Evolutionary conservation across 805 yeast genomes (phyloP).

Genomic region (Ogataea nitratoaversa): DNA sequence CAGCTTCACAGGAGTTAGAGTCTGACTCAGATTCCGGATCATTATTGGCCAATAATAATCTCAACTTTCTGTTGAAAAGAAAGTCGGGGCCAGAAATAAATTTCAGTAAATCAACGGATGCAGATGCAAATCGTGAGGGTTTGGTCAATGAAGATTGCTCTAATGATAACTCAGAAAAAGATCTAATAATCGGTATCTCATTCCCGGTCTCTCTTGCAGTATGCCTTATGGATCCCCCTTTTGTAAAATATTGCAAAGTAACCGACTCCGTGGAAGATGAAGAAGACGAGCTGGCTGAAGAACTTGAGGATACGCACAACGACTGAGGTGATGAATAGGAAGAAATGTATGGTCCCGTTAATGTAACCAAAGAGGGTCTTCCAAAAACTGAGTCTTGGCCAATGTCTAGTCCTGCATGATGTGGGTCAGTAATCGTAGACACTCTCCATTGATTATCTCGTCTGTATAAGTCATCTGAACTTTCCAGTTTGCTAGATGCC

Average conservation of each 20-base stretch:
- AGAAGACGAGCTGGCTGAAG: constrained; percentile 12
- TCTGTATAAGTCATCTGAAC: not conserved
- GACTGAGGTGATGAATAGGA: constrained; percentile 11
- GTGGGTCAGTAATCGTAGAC: not conserved
- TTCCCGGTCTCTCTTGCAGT: not conserved
- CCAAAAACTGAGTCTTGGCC: not conserved
- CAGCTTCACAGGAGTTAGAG: too few relatives aligned
- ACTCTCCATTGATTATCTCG: not conserved
- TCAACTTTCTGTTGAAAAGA: constrained; percentile 13
- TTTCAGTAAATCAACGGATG: constrained; percentile 5
- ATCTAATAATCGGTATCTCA: too few relatives aligned
- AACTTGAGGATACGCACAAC: constrained; percentile 10
- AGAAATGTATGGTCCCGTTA: not conserved
- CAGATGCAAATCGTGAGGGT: not conserved
- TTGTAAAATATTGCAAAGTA: constrained; percentile 15
- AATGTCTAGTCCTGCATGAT: not conserved
- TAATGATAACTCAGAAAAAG: not conserved
- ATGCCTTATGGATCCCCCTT: constrained; percentile 9
- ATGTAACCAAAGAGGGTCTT: not conserved
- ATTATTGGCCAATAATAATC: constrained; percentile 8
- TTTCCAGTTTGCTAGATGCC: not conserved
- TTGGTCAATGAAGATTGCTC: not conserved
- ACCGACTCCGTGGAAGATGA: constrained; percentile 13
- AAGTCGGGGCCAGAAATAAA: constrained; percentile 16
- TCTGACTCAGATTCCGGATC: too few relatives aligned